Base-by-base conservation (phyloP, 768 basidiomycete species). In the Kwoniella dejecticola region DNA sequence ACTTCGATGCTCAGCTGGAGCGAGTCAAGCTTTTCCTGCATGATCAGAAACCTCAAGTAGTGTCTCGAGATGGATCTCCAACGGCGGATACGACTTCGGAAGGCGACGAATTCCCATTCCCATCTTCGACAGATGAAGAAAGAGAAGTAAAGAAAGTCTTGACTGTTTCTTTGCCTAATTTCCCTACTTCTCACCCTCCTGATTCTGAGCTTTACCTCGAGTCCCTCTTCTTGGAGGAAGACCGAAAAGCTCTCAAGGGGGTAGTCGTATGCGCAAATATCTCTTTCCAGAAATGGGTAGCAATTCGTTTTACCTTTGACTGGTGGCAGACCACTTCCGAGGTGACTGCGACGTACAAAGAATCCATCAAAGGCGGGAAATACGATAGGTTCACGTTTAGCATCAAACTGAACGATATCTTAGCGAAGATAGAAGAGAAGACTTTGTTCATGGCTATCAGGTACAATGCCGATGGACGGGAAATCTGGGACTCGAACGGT, bases 301-400 rank as follows among this genome's bases (percentile, higher is more conserved):
- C 87, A 7, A 85, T 92, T 24, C 86, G 95, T 27, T 98, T 96
- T 79, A 97, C 95, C 1, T 84, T 94, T 69, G 95, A 98, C 76
- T 83, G 82, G 68, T 98, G 95, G 95, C 91, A 92, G 78, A 99
- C 95, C 47, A 94, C 91, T 60, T 89, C 88, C 77, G 95, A 98
- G 79, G 90, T 96, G 60, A 85, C 87, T 0, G 94, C 87, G 24
- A 85, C 84, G 50, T 88, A 90, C 76, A 79, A 85, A 17, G 83
- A 84, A 58, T 77, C 72, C 8, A 67, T 79, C 53, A 67, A 73
- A 60, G 77, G 71, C 10, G 76, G 76, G 10, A 52, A 65, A 68
- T 71, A 66, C 73, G 66, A 79, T 71, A 60, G 76, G 44, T 73
- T 75, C 69, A 50, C 66, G 41, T 71, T 76, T 53, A 47, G 64